Base-by-base conservation (phyloP, 495 filamentous ascomycete species). In the Saxophila tyrrhenica region DNA sequence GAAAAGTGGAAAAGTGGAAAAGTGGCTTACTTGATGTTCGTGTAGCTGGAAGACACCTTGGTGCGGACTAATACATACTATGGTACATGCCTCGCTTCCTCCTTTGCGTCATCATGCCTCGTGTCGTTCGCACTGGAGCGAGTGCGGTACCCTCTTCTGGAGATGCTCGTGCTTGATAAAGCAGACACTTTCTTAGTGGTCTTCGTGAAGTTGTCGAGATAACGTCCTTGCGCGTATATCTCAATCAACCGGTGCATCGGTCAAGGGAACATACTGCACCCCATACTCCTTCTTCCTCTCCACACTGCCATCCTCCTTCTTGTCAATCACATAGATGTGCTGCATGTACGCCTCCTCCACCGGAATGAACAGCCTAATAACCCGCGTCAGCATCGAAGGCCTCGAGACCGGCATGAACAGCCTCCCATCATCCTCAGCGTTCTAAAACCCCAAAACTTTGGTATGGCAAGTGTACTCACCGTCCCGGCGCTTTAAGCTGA, bases 241-340 rank as follows among this genome's bases (percentile, higher is more conserved):
- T 48, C 45, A 48, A 5, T 48, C 45, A 7, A 10, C 24, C 20
- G 85, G 89, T 48, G 86, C 78, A 73, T 97, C 91, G 29, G 90
- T 95, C 71, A 98, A 69, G 23, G 94, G 92, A 54, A 98, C 94
- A 73, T 97, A 98, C 64, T 83, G 73, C 50, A 99, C 92, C 39
- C 83, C 86, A 70, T 85, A 87, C 52, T 83, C 61, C 72, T 80
- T 89, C 72, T 84, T 77, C 73, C 76, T 87, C 56, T 67, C 75
- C 20, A 99, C 78, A 9, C 71, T 73, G 39, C 94, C 92, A 54
- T 87, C 75, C 62, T 72, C 76, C 64, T 84, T 84, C 73, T 97
- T 97, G 67, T 95, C 87, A 47, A 96, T 83, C 2, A 86, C 75
- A 82, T 85, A 99, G 32, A 99, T 86, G 69, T 86, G 80, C 73